Conservation (phyloP, 257 asterid species). For the Marsdenia floribunda region DNA sequence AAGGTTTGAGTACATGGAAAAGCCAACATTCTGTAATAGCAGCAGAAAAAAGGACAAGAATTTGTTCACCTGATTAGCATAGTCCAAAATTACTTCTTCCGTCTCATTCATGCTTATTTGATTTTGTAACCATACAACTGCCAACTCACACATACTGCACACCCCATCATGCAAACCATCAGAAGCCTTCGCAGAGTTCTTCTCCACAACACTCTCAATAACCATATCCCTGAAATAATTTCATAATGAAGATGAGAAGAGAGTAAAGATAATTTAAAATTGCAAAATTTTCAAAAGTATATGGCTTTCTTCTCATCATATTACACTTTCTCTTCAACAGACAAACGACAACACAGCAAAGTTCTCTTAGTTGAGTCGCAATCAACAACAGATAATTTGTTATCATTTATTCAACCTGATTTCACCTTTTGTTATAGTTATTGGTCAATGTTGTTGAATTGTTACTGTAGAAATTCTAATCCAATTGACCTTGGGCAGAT, state of each 20-base stretch:
- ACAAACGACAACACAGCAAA: not conserved
- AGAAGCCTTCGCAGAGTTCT: conserved; percentile 28
- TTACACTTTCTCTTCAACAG: not conserved
- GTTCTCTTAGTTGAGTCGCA: conserved; percentile 2
- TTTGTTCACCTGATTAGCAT: conserved; percentile 52
- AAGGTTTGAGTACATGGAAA: conserved; percentile 14
- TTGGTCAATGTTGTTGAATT: not conserved
- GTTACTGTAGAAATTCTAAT: not conserved
- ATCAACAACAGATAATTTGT: not conserved
- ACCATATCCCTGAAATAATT: conserved; percentile 41
- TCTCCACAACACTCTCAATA: conserved; percentile 77
- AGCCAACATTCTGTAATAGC: not conserved
- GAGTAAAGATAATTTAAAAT: not conserved
- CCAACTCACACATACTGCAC: conserved; percentile 80
- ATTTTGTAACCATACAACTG: conserved; percentile 87
- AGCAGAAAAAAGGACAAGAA: not conserved
- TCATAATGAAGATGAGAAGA: not conserved
- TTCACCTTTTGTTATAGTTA: not conserved
- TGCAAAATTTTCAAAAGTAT: not conserved
- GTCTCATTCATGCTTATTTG: conserved; percentile 55
- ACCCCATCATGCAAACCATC: conserved; percentile 37
- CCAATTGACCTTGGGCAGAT: not conserved
- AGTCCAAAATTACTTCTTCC: conserved; percentile 62
- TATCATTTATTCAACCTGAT: not conserved
- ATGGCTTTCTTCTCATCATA: not conserved